Base-by-base conservation (phyloP, 495 filamentous ascomycete species). In the Penicilliopsis zonata region DNA sequence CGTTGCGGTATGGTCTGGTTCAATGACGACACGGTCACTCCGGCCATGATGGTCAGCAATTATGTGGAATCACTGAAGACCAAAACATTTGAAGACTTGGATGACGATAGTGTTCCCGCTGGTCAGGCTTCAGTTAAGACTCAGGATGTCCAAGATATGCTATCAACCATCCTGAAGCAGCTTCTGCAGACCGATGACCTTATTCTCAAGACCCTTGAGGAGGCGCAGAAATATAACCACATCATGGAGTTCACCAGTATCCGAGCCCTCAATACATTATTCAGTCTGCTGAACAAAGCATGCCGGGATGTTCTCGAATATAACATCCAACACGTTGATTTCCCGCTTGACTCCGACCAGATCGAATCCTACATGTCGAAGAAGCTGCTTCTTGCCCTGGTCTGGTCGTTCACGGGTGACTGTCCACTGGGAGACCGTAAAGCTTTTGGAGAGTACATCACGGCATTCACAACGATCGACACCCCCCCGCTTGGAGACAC, bases 1-100 rank as follows among this genome's bases (percentile, higher is more conserved):
- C 86, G 90, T 60, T 99, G 90, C 58, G 90, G 90, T 67, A 99
- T 99, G 90, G 90, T 99, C 5, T 99, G 90, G 90, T 96, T 95
- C 60, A 96, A 87, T 49, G 87, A 92, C 40, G 92, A 99, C 47
- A 96, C 85, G 12, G 86, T 99, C 24, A 87, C 83, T 13, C 71
- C 84, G 5, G 71, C 68, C 41, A 94, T 99, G 85, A 85, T 96
- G 74, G 75, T 95, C 21, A 60, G 72, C 37, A 85, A 94, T 51
- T 94, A 96, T 48, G 73, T 99, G 18, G 76, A 87, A 40, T 76
- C 75, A 24, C 71, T 99, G 9, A 71, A 78, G 38, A 78, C 74
- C 3, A 74, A 82, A 34, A 70, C 81, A 0, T 93, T 95, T 45
- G 88, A 95, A 44, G 90, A 96, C 40, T 63, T 95, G 14, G 92